Base-by-base conservation (phyloP, 768 basidiomycete genomes). In the Rhodotorula babjevae region DNA sequence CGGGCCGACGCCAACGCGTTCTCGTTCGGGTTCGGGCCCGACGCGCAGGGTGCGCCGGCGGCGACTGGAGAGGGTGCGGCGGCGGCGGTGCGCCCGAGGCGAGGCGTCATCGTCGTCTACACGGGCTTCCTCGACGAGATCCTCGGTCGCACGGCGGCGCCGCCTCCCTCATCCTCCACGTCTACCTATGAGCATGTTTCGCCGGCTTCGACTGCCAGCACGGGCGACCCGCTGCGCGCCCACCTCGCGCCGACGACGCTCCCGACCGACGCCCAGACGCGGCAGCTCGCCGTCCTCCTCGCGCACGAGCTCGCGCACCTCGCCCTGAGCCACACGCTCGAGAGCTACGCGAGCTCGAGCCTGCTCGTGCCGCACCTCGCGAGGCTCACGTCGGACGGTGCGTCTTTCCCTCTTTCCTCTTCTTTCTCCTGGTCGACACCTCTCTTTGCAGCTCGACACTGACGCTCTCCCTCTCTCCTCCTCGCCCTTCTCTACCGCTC, bases 221-320 rank as follows among this genome's bases (percentile, higher is more conserved):
- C 50, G 61, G 29, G 33, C 66, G 75, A 65, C 74, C 25, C 81
- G 78, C 67, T 72, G 56, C 55, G 44, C 0, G 66, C 71, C 14
- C 44, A 72, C 25, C 74, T 81, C 8, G 85, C 84, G 63, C 86
- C 85, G 5, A 81, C 82, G 16, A 63, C 77, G 21, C 78, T 79
- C 40, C 91, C 92, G 5, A 90, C 90, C 0, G 82, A 85, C 57
- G 87, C 92, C 68, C 93, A 97, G 81, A 94, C 92, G 1, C 82
- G 90, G 7, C 89, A 93, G 65, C 86, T 99, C 6, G 93, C 96
- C 2, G 88, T 92, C 67, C 86, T 99, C 2, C 85, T 99, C 9
- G 88, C 93, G 2, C 96, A 99, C 79, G 96, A 99, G 80, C 86
- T 98, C 67, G 86, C 93, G 0, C 96, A 99, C 83, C 84, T 99